A percentile compares a stretch with the other conserved stretches of the same genome.
These are phyloP conservation scores for Malus sieversii DNA, from an alignment of 306 rosid species.

Conservation along the genomic window DNA sequence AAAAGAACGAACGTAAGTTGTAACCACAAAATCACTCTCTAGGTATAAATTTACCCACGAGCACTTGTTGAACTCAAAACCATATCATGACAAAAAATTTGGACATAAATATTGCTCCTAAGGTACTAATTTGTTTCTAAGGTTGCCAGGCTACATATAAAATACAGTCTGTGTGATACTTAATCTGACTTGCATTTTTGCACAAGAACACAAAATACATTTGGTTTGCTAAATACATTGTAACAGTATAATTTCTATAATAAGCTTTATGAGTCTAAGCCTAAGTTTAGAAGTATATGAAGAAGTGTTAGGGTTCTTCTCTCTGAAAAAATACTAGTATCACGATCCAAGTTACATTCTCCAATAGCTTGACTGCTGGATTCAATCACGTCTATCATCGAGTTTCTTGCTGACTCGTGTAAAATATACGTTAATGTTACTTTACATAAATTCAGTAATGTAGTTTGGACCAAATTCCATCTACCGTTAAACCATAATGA, in stretches of 20 bases:
- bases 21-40: conserved; percentile 4
- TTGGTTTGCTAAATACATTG: not conserved
- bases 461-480: not conserved
- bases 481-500: conserved; percentile 4
- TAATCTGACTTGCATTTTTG: not conserved
- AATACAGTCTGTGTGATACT: not conserved
- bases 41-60: not conserved
- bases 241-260: not conserved
- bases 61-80: not conserved
- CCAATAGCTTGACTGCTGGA: not conserved
- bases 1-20: not conserved
- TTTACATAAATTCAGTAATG: not conserved
- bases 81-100: not conserved
- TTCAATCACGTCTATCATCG: not conserved
- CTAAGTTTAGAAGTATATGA: not conserved
- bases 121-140: not conserved
- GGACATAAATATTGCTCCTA: not conserved
- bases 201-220: not conserved
- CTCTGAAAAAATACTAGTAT: not conserved
- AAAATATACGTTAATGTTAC: not conserved
- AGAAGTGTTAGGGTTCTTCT: not conserved
- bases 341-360: not conserved
- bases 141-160: not conserved
- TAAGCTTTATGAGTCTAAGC: not conserved
- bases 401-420: not conserved